A percentile compares a stretch with the other conserved stretches of the same genome.
Evolutionary conservation across 805 yeast species (phyloP).

Genomic region (Wickerhamiella lipophila): DNA sequence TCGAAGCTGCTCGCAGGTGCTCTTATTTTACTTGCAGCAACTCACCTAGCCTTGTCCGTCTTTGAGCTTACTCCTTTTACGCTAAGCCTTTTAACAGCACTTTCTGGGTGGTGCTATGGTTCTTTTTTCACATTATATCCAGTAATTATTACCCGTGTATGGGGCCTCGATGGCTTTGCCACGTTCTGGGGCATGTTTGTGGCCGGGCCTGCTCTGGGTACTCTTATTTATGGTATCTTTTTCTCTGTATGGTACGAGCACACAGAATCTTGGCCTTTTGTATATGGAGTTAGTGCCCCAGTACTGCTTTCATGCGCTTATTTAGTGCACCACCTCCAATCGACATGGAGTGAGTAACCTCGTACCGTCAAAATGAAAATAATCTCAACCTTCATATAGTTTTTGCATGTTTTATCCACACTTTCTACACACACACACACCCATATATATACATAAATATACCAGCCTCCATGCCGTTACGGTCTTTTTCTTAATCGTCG

Average conservation of each 20-base stretch:
- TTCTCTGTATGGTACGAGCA: slow-evolving; percentile 54
- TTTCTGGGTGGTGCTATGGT: slow-evolving; percentile 67
- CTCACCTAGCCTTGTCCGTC: slow-evolving; percentile 28
- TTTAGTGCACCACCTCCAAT: slow-evolving; percentile 12
- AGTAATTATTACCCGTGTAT: slow-evolving; percentile 63
- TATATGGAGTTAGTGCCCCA: slow-evolving; percentile 15
- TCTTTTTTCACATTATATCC: slow-evolving; percentile 79
- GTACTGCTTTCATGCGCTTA: slow-evolving; percentile 12
- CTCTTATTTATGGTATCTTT: slow-evolving; percentile 51
- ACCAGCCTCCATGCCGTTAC: background rate
- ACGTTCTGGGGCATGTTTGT: slow-evolving; percentile 87
- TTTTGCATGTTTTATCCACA: no score
- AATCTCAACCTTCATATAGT: no score
- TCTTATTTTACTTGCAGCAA: slow-evolving; percentile 28
- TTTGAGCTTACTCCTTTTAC: slow-evolving; percentile 19
- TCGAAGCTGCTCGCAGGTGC: slow-evolving; percentile 23
- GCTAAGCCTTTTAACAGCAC: slow-evolving; percentile 29
- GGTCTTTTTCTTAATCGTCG: slow-evolving; percentile 33
- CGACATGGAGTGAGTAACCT: slow-evolving; percentile 3
- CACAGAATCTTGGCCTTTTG: slow-evolving; percentile 9
- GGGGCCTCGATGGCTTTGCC: slow-evolving; percentile 84
- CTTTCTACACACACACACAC: no score
- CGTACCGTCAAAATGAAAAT: background rate
- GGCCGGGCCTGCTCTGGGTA: slow-evolving; percentile 78
- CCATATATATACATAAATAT: background rate